These are phyloP conservation scores for Fraxinus americana DNA, from an alignment of 257 asterid genomes.

Conservation along the genomic window DNA sequence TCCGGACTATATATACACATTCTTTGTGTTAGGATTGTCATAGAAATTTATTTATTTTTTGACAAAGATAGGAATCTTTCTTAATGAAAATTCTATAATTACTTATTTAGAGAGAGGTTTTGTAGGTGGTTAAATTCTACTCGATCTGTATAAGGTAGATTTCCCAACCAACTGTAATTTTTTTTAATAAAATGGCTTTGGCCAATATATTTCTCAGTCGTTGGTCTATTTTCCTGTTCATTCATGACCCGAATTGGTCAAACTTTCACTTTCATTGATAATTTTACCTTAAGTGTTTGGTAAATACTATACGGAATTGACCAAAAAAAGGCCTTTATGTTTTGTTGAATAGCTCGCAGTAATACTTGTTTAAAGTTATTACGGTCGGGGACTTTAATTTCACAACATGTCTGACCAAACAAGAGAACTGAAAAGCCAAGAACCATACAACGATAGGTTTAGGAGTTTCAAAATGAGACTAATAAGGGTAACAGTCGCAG, in stretches of 20 bases:
- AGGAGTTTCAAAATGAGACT: too few relatives aligned
- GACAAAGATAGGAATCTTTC: not conserved
- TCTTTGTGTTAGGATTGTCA: not conserved
- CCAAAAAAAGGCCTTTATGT: not conserved
- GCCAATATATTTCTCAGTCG: not conserved
- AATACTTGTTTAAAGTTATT: not conserved
- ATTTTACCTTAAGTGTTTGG: not conserved
- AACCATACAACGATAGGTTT: too few relatives aligned
- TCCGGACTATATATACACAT: not conserved
- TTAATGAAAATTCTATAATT: not conserved
- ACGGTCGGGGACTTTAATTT: not conserved
- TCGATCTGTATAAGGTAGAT: not conserved
- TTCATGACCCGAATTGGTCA: not conserved
- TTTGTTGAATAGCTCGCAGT: not conserved
- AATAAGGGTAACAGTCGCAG: too few relatives aligned
- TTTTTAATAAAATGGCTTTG: not conserved
- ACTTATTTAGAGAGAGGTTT: not conserved
- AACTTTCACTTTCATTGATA: not conserved
- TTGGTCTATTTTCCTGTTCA: not conserved
- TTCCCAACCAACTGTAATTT: not conserved
- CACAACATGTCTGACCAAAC: not conserved
- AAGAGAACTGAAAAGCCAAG: too few relatives aligned
- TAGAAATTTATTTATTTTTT: not conserved
- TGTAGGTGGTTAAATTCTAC: not conserved
- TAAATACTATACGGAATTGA: not conserved